These are phyloP conservation scores for Ophiocordyceps polyrhachis-furcata DNA, from an alignment of 2,329 filamentous ascomycete genomes.

Conservation along the genomic window DNA sequence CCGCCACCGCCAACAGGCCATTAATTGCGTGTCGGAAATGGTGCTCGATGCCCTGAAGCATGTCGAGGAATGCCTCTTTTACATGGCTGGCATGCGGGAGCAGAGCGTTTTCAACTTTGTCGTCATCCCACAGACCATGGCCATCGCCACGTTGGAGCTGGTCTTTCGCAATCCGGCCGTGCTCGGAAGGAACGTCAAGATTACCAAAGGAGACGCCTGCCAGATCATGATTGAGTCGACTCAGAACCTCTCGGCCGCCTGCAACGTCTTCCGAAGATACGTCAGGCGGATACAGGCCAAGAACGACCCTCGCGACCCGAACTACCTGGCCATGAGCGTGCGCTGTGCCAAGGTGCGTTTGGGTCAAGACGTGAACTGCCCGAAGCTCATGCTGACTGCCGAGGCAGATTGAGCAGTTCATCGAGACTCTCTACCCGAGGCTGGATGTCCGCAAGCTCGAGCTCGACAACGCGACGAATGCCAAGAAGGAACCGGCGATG, in stretches of 20 bases:
- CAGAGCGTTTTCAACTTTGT: conserved; percentile 99
- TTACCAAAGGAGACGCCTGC: conserved; percentile 88
- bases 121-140: conserved; percentile 93
- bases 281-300: conserved; percentile 71
- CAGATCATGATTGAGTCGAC: conserved; percentile 82
- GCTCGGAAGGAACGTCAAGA: conserved; percentile 81
- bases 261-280: conserved; percentile 65
- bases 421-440: conserved; percentile 78
- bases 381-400: background rate
- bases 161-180: conserved; percentile 83
- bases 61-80: conserved; percentile 88
- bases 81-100: conserved; percentile 84
- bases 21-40: conserved; percentile 87
- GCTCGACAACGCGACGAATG: conserved; percentile 18
- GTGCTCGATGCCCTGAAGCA: conserved; percentile 75
- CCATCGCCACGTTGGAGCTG: conserved; percentile 80
- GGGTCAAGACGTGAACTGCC: background rate
- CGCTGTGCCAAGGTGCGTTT: conserved; percentile 59
- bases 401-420: conserved; percentile 73
- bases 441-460: conserved; percentile 50
- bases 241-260: conserved; percentile 69
- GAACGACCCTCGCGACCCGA: conserved; percentile 85
- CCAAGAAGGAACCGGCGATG: conserved; percentile 23
- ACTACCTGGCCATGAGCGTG: conserved; percentile 79
- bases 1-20: conserved; percentile 54